These are phyloP conservation scores for Pseudogymnoascus destructans DNA, from an alignment of 2,329 filamentous ascomycete species.

Conservation along the genomic window DNA sequence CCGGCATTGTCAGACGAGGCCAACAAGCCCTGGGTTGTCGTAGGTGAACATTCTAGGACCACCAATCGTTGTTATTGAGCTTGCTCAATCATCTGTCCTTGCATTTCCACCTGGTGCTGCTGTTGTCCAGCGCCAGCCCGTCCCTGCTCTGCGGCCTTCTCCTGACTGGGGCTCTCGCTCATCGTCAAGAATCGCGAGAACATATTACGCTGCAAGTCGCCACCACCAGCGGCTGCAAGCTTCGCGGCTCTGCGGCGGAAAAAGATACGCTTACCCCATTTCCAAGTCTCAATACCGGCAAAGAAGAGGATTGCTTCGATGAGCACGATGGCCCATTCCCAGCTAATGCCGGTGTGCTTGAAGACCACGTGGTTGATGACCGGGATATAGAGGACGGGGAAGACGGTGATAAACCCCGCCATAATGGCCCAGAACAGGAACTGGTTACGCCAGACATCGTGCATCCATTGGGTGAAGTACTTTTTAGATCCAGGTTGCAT, in stretches of 20 bases:
- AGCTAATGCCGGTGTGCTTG: conserved; percentile 49
- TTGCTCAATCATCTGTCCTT: background rate
- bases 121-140: background rate
- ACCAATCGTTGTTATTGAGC: conserved; percentile 8
- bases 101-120: background rate
- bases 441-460: conserved; percentile 57
- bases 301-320: conserved; percentile 49
- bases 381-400: conserved; percentile 55
- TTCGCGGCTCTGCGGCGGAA: conserved; percentile 27
- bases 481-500: conserved; percentile 51
- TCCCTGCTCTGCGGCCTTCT: background rate
- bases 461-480: conserved; percentile 52
- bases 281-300: conserved; percentile 50
- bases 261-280: conserved; percentile 49
- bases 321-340: conserved; percentile 60
- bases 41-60: conserved; percentile 6
- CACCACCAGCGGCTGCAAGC: background rate
- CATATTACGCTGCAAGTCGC: conserved; percentile 1
- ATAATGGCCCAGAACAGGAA: conserved; percentile 57
- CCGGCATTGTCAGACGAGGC: background rate
- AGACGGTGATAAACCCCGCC: conserved; percentile 41
- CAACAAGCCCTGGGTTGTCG: conserved; percentile 2
- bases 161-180: background rate
- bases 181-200: background rate
- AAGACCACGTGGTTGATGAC: conserved; percentile 53